Conservation (phyloP, 2,329 filamentous ascomycete genomes). For the Ceratocystis destructans region DNA sequence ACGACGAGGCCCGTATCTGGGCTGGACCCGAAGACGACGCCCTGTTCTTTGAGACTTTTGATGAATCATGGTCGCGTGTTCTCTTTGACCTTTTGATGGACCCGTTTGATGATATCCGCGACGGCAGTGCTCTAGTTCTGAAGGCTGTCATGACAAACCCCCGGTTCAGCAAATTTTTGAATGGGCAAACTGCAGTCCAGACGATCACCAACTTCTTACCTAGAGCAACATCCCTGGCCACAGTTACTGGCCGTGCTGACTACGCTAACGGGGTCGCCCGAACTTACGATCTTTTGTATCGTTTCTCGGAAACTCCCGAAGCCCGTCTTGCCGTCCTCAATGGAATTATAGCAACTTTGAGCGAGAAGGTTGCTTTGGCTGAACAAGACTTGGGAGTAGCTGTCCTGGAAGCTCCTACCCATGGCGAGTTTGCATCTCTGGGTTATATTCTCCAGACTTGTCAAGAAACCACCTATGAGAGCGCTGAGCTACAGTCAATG, state of each 20-base stretch:
- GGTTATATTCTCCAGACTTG: constrained; percentile 25
- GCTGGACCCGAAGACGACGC: constrained; percentile 29
- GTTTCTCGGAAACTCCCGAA: constrained; percentile 35
- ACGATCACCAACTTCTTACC: constrained; percentile 36
- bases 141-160: constrained; percentile 34
- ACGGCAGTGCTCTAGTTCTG: constrained; percentile 38
- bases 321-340: constrained; percentile 39
- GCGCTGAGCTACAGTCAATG: constrained; percentile 13
- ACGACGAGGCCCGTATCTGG: constrained; percentile 38
- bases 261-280: constrained; percentile 85
- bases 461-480: constrained; percentile 18
- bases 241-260: constrained; percentile 68
- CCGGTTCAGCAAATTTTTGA: constrained; percentile 23
- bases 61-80: constrained; percentile 42
- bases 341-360: constrained; percentile 45
- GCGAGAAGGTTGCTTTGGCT: constrained; percentile 50
- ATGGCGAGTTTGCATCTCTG: constrained; percentile 55
- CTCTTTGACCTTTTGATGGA: constrained; percentile 72
- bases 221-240: constrained; percentile 44
- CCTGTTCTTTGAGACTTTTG: constrained; percentile 32
- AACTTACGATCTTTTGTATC: constrained; percentile 55
- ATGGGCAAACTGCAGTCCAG: constrained; percentile 17
- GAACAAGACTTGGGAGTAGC: constrained; percentile 52
- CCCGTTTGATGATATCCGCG: constrained; percentile 83
- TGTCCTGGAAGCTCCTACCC: constrained; percentile 51